Base-by-base conservation (phyloP, 2,329 filamentous ascomycete genomes). In the Mariannaea sp. region DNA sequence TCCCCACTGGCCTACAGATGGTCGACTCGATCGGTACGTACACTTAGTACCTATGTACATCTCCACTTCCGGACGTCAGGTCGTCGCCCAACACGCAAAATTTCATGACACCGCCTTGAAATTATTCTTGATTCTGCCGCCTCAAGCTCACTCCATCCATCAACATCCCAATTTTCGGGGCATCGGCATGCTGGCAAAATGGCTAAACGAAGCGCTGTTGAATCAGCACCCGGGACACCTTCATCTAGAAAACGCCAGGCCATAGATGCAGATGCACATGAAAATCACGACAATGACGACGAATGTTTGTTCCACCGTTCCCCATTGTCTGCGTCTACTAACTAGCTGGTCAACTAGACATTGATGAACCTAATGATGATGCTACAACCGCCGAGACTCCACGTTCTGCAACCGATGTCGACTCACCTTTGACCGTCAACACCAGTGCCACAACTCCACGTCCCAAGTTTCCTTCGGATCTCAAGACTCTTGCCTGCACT, bases 401-500 rank as follows among this genome's bases (percentile, higher is more conserved):
- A 7, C 65, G 53, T 39, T 72, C 72, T n/a, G 59, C 53, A 13
- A 60, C 60, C n/a, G 68, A 71, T 12, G 60, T 55, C 30, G 70
- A 68, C 5, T 70, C 70, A 1, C 67, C 70, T 7, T 55, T 66
- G 7, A 73, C 71, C 9, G 26, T 45, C 3, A 65, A 66, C 7
- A 69, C 68, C 1, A 67, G 65, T 19, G 69, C 65, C 3, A 73
- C 72, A 1, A 73, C 72, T 3, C 79, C 82, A 4, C 73, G 75
- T 10, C 71, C 74, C 53, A 83, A 80, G 53, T 85, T 83, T 56
- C 87, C 86, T 3, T 89, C 86, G 35, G 89, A 84, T 68, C 79
- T 85, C 53, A 96, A 95, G 76, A 92, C 84, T 5, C 86, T 92
- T 59, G 76, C 78, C 49, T 97, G 93, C 73, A 85, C 87, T 1